A percentile compares a stretch with the other conserved stretches of the same genome.
Conservation (phyloP, 129 eudicot species). For the Centella asiatica region DNA sequence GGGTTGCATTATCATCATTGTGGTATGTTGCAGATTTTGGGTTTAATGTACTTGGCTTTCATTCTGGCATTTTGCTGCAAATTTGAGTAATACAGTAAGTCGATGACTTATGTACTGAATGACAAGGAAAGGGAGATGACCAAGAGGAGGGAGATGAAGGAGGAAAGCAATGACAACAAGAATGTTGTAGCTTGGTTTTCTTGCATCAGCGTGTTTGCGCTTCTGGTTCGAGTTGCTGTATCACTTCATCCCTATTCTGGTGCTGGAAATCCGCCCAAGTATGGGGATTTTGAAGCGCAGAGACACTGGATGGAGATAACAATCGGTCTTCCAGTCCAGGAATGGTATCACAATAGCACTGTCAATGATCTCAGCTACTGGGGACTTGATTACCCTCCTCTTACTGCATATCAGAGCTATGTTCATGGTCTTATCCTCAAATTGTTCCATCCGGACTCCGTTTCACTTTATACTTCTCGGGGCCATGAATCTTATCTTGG, state of each 20-base stretch:
- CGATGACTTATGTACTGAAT: not conserved
- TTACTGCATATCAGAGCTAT: constrained; percentile 91
- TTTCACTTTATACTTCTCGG: constrained; percentile 54
- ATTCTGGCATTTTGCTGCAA: not conserved
- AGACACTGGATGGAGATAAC: constrained; percentile 99
- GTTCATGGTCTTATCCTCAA: constrained; percentile 57
- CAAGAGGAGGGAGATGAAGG: constrained; percentile 28
- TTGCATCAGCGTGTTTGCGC: constrained; percentile 60
- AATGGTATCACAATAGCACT: constrained; percentile 85
- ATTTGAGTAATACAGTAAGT: not conserved
- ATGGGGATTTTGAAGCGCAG: constrained; percentile 95
- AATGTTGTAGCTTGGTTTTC: constrained; percentile 39
- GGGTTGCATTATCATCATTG: not conserved
- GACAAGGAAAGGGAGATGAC: constrained; percentile 23
- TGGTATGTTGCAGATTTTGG: not conserved
- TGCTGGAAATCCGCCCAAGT: constrained; percentile 68
- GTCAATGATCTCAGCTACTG: constrained; percentile 72
- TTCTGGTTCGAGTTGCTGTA: constrained; percentile 53
- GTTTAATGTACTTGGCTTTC: not conserved
- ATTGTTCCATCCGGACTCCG: constrained; percentile 60
- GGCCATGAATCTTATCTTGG: constrained; percentile 95
- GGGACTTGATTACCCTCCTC: constrained; percentile 99
- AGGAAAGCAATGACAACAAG: constrained; percentile 4
- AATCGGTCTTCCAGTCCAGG: constrained; percentile 51
- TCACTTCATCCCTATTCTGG: constrained; percentile 93